Base-by-base conservation (phyloP, 208 protist genomes). In the Acanthamoeba divionensis region DNA sequence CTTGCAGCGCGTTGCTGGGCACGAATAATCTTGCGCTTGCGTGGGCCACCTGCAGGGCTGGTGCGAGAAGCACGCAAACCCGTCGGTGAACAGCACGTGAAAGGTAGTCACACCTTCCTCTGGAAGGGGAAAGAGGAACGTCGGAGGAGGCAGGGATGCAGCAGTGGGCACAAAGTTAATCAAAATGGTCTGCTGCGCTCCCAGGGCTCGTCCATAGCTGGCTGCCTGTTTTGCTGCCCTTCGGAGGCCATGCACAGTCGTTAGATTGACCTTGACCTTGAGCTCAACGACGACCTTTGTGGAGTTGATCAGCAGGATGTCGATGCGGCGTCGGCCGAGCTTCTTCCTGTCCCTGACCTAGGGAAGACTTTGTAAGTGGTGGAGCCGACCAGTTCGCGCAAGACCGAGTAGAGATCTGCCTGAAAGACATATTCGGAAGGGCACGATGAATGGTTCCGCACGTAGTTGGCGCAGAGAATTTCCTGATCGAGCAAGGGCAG, bases 71-170 rank as follows among this genome's bases (percentile, higher is more conserved):
- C 75, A 85, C 65, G 75, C 50, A 36, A 85, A 85, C 75, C 75
- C 75, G 65, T 85, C 75, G 65, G 75, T 33, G 48, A 85, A 85
- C 52, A 85, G 75, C 29, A 85, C 75, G 75, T 85, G 75, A 65
- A 65, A 85, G 54, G 52, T 85, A 62, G 54, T 85, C 75, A 85
- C 75, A 66, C 2, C 75, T 85, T 10, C 48, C 21, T 48, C 41
- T n/a, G n/a, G n/a, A 38, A 21, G 24, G 75, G 75, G 75, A 31
- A 85, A 85, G 33, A 85, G 75, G 54, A 55, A 85, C 9, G 21
- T 33, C 29, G 75, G 3, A 66, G 24, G 21, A 18, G 75, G 75
- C 60, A 85, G 75, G 75, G 75, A 85, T 36, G 75, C 75, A 31
- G 3, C 24, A 85, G 75, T 8, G 75, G 75, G 75, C 48, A 85